Percentiles rank a stretch among this genome's conserved stretches.
Evolutionary conservation across 192 early-diverging fungal species (phyloP).

Genomic region (Geosiphon pyriformis): DNA sequence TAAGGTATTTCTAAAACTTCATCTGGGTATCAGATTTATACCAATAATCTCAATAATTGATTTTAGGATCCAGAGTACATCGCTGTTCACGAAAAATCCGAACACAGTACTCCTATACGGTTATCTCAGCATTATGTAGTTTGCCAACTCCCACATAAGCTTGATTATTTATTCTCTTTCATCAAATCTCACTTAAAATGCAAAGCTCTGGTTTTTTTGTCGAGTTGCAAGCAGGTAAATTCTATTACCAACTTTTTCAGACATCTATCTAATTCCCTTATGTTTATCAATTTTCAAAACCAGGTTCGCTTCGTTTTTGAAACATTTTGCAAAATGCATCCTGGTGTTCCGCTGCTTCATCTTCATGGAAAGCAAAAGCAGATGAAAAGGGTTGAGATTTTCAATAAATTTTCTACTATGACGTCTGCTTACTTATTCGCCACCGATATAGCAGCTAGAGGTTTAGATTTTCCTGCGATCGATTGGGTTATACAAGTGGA

Average conservation of each 20-base stretch:
- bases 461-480: conserved; percentile 95
- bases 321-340: conserved; percentile 91
- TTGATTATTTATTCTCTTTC: conserved; percentile 96
- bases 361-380: conserved; percentile 98
- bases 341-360: conserved; percentile 84
- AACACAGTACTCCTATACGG: conserved; percentile 68
- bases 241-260: background rate
- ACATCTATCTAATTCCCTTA: background rate
- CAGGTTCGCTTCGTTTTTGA: conserved; percentile 83
- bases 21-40: conserved; percentile 9
- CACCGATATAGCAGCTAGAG: conserved; percentile 94
- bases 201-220: conserved; percentile 91
- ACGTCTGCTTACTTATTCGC: conserved; percentile 78
- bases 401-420: conserved; percentile 79
- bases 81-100: conserved; percentile 82
- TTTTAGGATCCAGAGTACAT: conserved; percentile 85
- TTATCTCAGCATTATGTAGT: conserved; percentile 86
- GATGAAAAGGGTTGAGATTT: conserved; percentile 87
- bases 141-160: conserved; percentile 77
- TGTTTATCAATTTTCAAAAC: conserved; percentile 21
- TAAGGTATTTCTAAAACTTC: conserved; percentile 33
- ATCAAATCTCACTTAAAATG: conserved; percentile 84
- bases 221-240: conserved; percentile 90
- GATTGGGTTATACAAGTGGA: conserved; percentile 99
- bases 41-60: conserved; percentile 11